Evolutionary conservation across 768 basidiomycete genomes (phyloP).

Genomic region (Harrya chromipes): DNA sequence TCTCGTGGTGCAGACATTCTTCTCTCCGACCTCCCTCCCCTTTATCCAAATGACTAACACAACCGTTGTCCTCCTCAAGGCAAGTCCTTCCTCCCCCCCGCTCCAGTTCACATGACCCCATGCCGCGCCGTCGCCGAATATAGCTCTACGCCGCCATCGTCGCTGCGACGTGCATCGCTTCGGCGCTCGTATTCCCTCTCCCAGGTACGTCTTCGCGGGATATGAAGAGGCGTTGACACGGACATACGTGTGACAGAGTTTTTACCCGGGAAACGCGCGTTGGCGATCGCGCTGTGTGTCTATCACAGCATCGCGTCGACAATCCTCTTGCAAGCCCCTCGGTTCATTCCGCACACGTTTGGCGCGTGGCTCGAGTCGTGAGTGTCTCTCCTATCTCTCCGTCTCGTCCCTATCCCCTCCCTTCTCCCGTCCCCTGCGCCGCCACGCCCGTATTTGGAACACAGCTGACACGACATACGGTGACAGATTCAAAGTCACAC

Average conservation of each 20-base stretch:
- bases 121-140: no score
- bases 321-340: conserved; percentile 68
- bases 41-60: conserved; percentile 85
- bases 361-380: conserved; percentile 60
- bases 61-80: conserved; percentile 72
- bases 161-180: conserved; percentile 56
- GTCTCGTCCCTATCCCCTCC: background rate
- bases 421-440: no score
- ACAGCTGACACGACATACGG: background rate
- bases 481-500: conserved; percentile 48
- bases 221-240: background rate
- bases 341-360: conserved; percentile 75
- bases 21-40: conserved; percentile 58
- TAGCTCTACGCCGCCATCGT: conserved; percentile 70
- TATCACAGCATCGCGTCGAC: conserved; percentile 77
- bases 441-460: no score
- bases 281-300: conserved; percentile 71
- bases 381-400: conserved; percentile 26
- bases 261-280: conserved; percentile 79
- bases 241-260: conserved; percentile 48
- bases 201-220: conserved; percentile 51
- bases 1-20: conserved; percentile 72
- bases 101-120: background rate
- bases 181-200: conserved; percentile 63
- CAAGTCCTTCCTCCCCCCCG: conserved; percentile 23